A percentile compares a stretch with the other conserved stretches of the same genome.
Evolutionary conservation across 129 eudicot genomes (phyloP).

Genomic region (Chrysanthemum makinoi): DNA sequence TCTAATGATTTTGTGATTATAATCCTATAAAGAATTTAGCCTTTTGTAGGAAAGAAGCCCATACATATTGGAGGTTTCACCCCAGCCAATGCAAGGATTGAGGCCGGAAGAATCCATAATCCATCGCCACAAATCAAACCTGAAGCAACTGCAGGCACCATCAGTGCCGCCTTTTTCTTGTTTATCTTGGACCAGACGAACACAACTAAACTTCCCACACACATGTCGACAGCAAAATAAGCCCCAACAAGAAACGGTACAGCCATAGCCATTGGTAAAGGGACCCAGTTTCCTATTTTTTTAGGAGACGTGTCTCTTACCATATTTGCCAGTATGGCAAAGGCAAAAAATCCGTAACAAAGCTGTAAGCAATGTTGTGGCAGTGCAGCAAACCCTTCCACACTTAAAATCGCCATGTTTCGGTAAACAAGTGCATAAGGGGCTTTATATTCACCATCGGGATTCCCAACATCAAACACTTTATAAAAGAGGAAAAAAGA

Average conservation of each 20-base stretch:
- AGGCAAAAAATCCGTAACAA: slow-evolving; percentile 75
- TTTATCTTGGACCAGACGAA: slow-evolving; percentile 64
- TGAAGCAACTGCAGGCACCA: slow-evolving; percentile 91
- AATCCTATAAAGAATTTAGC: neutral
- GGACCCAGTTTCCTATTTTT: slow-evolving; percentile 59
- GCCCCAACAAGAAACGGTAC: slow-evolving; percentile 95
- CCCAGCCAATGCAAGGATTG: slow-evolving; percentile 65
- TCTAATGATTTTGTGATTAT: too few species aligned
- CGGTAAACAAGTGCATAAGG: slow-evolving; percentile 85
- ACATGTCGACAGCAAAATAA: slow-evolving; percentile 86
- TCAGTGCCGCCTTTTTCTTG: slow-evolving; percentile 52
- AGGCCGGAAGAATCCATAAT: slow-evolving; percentile 79
- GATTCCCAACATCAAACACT: slow-evolving; percentile 78
- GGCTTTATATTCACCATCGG: slow-evolving; percentile 73
- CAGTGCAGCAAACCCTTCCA: slow-evolving; percentile 80
- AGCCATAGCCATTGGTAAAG: slow-evolving; percentile 97
- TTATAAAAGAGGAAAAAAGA: slow-evolving; percentile 79
- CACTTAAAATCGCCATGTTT: slow-evolving; percentile 92
- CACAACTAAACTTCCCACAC: slow-evolving; percentile 74
- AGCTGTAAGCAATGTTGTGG: slow-evolving; percentile 85
- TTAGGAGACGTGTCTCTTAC: slow-evolving; percentile 45
- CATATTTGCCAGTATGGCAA: slow-evolving; percentile 62
- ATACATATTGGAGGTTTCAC: slow-evolving; percentile 81
- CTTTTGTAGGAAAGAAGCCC: slow-evolving; percentile 48
- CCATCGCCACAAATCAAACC: slow-evolving; percentile 96